Conservation (phyloP, 495 filamentous ascomycete genomes). For the Aspergillus sparsus region DNA sequence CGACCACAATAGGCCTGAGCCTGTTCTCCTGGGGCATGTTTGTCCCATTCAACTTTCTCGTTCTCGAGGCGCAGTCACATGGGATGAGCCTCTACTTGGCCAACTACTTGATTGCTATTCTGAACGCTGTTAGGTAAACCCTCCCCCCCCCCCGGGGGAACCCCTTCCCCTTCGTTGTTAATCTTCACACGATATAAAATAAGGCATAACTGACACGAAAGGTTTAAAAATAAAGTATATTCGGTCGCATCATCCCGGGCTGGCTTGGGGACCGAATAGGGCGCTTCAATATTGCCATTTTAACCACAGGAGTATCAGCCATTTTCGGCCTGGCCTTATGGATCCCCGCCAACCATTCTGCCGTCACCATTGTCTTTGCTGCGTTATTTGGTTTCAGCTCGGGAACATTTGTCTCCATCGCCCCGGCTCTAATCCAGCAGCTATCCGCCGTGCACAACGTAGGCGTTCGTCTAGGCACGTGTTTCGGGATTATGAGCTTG, state of each 20-base stretch:
- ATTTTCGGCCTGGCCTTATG: slow-evolving; percentile 32
- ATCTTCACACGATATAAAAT: no score
- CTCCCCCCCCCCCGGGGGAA: no score
- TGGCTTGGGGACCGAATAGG: slow-evolving; percentile 65
- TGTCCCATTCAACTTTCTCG: slow-evolving; percentile 72
- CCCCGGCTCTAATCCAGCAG: slow-evolving; percentile 54
- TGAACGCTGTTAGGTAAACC: slow-evolving; percentile 21
- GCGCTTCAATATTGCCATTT: slow-evolving; percentile 65
- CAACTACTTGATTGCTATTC: slow-evolving; percentile 53
- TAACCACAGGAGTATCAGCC: slow-evolving; percentile 52
- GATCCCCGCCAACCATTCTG: no score
- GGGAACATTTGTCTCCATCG: slow-evolving; percentile 60
- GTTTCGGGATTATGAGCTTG: slow-evolving; percentile 56
- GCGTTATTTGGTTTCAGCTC: slow-evolving; percentile 67
- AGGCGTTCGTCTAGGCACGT: slow-evolving; percentile 59
- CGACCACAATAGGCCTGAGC: slow-evolving; percentile 54
- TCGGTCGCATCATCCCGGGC: slow-evolving; percentile 66
- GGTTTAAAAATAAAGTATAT: slow-evolving; percentile 35
- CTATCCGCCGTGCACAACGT: slow-evolving; percentile 65
- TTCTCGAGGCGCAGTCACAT: slow-evolving; percentile 54
- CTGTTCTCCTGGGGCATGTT: slow-evolving; percentile 74
- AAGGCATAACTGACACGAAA: no score
- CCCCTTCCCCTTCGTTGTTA: no score
- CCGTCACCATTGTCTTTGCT: slow-evolving; percentile 52
- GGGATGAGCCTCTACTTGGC: slow-evolving; percentile 62